Conservation (phyloP, 148 eudicot species). For the Cornus suecica region DNA sequence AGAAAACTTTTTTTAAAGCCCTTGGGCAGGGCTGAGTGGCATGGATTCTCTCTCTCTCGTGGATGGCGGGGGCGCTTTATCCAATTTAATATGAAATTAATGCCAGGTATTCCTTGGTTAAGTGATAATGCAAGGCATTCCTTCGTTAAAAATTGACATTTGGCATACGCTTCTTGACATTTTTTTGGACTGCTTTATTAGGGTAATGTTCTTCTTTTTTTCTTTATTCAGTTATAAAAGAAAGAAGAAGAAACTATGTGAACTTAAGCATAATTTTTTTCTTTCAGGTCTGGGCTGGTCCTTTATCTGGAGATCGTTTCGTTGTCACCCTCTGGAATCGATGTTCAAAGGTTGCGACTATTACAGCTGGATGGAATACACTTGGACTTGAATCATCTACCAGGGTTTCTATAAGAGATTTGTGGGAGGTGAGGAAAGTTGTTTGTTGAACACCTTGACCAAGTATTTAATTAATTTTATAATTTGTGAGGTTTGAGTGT, state of each 20-base stretch:
- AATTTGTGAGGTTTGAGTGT: not conserved
- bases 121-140: too few relatives aligned
- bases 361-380: slow-evolving; percentile 63
- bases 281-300: slow-evolving; percentile 92
- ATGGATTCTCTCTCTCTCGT: too few relatives aligned
- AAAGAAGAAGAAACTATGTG: not conserved
- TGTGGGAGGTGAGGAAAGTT: slow-evolving; percentile 71
- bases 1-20: too few relatives aligned
- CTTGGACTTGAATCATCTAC: slow-evolving; percentile 72
- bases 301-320: slow-evolving; percentile 64
- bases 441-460: not conserved
- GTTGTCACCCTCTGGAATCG: slow-evolving; percentile 84
- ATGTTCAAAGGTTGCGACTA: slow-evolving; percentile 53
- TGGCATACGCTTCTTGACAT: too few relatives aligned
- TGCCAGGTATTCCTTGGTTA: too few relatives aligned
- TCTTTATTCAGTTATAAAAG: not conserved
- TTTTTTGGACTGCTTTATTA: too few relatives aligned
- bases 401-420: slow-evolving; percentile 61
- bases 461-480: too few relatives aligned
- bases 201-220: not conserved
- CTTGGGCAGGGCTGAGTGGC: too few relatives aligned
- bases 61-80: too few relatives aligned
- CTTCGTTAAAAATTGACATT: too few relatives aligned
- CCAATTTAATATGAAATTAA: too few relatives aligned
- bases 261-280: not conserved